Evolutionary conservation across 169 alveolate species (phyloP).

Genomic region (Cryptosporidium canis): DNA sequence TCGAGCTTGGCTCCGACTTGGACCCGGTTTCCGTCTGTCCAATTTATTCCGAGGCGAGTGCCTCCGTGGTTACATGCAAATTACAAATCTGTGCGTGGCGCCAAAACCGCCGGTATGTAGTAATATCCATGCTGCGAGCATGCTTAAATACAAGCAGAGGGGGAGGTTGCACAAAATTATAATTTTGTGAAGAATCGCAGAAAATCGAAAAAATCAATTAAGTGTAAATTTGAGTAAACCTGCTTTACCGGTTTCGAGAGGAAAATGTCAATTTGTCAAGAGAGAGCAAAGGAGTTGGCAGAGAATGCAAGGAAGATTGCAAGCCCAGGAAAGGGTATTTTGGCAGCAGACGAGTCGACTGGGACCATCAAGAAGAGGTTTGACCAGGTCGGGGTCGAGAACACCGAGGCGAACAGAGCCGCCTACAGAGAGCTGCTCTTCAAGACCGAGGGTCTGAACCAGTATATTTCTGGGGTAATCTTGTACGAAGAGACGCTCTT

Average conservation of each 20-base stretch:
- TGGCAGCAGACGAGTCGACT: constrained; percentile 99
- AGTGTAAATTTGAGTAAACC: not conserved
- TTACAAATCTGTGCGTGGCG: not conserved
- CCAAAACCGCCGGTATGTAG: not conserved
- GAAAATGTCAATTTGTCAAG: constrained; percentile 59
- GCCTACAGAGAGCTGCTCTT: constrained; percentile 94
- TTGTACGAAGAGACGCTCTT: constrained; percentile 97
- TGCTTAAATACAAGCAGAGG: not conserved
- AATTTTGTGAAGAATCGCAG: not conserved
- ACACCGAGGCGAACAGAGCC: constrained; percentile 95
- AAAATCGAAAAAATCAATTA: not conserved
- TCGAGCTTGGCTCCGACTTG: too few relatives aligned
- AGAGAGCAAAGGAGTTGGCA: constrained; percentile 78
- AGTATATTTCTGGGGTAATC: constrained; percentile 97
- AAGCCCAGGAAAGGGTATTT: constrained; percentile 96
- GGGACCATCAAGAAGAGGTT: constrained; percentile 97
- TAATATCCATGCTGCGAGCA: constrained; percentile 4
- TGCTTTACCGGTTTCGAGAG: not conserved
- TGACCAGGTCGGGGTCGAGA: constrained; percentile 91
- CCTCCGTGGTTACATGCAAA: not conserved
- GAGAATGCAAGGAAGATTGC: constrained; percentile 82
- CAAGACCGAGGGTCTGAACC: constrained; percentile 91
- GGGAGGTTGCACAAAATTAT: not conserved
- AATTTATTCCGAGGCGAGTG: too few relatives aligned
- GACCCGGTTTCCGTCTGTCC: too few relatives aligned